Evolutionary conservation across 2,329 filamentous ascomycete genomes (phyloP).

Genomic region (Daldinia eschscholtzii): DNA sequence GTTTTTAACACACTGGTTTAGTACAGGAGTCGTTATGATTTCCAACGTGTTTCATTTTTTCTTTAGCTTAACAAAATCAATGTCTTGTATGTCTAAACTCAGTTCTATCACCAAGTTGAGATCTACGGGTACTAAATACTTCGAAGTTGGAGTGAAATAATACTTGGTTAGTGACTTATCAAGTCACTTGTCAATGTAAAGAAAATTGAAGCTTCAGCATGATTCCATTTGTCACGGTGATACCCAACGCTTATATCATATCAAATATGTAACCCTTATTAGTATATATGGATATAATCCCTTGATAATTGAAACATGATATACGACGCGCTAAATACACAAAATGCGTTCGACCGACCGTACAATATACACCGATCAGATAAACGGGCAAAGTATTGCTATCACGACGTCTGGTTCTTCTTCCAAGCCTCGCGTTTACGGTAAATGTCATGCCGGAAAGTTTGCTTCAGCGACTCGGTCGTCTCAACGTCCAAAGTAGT

Average conservation of each 20-base stretch:
- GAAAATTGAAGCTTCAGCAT: not conserved
- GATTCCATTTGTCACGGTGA: not conserved
- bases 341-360: not conserved
- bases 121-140: no score
- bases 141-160: no score
- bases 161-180: no score
- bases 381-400: not conserved
- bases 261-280: not conserved
- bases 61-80: no score
- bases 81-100: no score
- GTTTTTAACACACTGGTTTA: no score
- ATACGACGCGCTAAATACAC: not conserved
- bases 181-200: no score
- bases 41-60: no score
- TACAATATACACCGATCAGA: not conserved
- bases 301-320: not conserved
- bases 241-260: not conserved
- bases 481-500: not conserved
- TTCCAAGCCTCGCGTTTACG: conserved; percentile 1
- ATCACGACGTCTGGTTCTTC: not conserved
- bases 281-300: not conserved
- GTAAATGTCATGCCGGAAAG: conserved; percentile 6
- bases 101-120: no score
- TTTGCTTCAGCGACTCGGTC: not conserved
- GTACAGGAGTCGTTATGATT: no score